Evolutionary conservation across 1,284 basidiomycete genomes (phyloP).

Genomic region (Afroboletus lepidellus): DNA sequence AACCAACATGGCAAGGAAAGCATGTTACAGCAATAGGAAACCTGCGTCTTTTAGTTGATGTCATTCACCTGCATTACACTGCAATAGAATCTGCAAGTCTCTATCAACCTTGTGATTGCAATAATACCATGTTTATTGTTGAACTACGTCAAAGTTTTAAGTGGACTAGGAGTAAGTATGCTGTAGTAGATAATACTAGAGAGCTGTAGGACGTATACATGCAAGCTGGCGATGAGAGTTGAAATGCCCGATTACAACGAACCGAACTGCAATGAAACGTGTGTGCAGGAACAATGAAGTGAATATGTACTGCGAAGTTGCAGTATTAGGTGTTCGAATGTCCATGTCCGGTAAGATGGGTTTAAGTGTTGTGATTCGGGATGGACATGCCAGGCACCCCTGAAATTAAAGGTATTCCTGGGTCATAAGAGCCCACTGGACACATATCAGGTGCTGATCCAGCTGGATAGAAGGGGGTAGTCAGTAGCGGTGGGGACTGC

Average conservation of each 20-base stretch:
- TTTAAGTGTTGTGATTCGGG: constrained; percentile 5
- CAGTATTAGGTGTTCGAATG: constrained; percentile 6
- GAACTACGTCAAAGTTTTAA: constrained; percentile 11
- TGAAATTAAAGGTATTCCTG: constrained; percentile 11
- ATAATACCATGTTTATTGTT: constrained; percentile 18
- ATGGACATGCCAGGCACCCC: constrained; percentile 18
- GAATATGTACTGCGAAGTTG: constrained; percentile 24
- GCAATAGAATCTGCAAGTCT: constrained; percentile 6
- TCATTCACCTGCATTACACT: not conserved
- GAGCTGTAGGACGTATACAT: constrained; percentile 22
- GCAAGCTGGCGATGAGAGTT: constrained; percentile 11
- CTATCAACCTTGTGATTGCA: not conserved
- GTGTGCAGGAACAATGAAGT: constrained; percentile 3
- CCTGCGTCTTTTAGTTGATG: not conserved
- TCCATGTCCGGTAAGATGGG: not conserved
- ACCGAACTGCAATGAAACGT: constrained; percentile 13
- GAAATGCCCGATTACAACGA: constrained; percentile 15
- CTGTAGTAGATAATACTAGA: constrained; percentile 16
- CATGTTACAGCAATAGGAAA: constrained; percentile 8
- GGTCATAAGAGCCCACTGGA: constrained; percentile 9
- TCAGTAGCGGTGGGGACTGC: constrained; percentile 36
- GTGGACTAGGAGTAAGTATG: constrained; percentile 18
- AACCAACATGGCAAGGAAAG: constrained; percentile 28
- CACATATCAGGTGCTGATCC: constrained; percentile 15
- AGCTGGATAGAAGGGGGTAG: constrained; percentile 38